Evolutionary conservation across 192 early-diverging fungal species (phyloP).

Genomic region (Chytriomyces sp.): DNA sequence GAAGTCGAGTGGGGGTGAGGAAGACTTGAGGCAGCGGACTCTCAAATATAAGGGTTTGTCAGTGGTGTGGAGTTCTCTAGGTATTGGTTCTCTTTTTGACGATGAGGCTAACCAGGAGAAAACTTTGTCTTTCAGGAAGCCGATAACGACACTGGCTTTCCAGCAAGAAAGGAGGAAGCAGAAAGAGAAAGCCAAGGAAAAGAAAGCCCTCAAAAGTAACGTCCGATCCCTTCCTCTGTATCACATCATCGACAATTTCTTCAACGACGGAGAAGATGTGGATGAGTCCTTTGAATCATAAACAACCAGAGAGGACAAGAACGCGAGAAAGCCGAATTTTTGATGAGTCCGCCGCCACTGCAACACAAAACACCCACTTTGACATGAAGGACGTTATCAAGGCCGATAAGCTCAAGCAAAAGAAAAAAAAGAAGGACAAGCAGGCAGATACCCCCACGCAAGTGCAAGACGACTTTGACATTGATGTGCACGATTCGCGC

Average conservation of each 20-base stretch:
- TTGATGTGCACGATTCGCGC: slow-evolving; percentile 83
- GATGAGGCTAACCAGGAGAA: slow-evolving; percentile 38
- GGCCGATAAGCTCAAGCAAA: slow-evolving; percentile 69
- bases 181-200: slow-evolving; percentile 75
- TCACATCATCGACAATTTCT: slow-evolving; percentile 17
- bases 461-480: slow-evolving; percentile 81
- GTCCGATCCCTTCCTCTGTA: neutral
- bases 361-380: slow-evolving; percentile 63
- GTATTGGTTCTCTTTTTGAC: too few relatives aligned
- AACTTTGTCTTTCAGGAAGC: neutral
- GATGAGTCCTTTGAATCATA: too few relatives aligned
- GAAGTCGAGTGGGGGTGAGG: slow-evolving; percentile 56
- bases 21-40: slow-evolving; percentile 36
- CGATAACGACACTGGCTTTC: slow-evolving; percentile 74
- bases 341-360: neutral
- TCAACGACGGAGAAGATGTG: neutral
- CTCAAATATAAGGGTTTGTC: slow-evolving; percentile 43
- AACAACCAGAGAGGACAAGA: slow-evolving; percentile 7
- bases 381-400: slow-evolving; percentile 84
- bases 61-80: too few relatives aligned
- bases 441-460: slow-evolving; percentile 38
- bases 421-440: slow-evolving; percentile 52
- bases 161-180: slow-evolving; percentile 78
- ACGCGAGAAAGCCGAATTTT: neutral
- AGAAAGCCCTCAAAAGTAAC: slow-evolving; percentile 39